A percentile compares a stretch with the other conserved stretches of the same genome.
Conservation (phyloP, 75 land plant genomes). For the Azolla pinnata region DNA sequence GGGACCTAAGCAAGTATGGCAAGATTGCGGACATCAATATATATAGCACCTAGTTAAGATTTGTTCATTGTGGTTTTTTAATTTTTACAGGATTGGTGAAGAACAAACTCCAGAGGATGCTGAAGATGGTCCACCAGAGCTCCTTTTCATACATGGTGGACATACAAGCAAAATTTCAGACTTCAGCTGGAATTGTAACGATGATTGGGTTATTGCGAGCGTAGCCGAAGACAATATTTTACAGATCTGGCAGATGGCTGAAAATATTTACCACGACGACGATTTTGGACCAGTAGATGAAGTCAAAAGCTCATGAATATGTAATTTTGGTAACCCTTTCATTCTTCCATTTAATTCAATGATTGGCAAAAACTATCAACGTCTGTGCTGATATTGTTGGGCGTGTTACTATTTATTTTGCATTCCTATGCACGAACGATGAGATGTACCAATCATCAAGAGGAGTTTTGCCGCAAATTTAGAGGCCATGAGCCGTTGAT, state of each 20-base stretch:
- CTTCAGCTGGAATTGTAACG: conserved; percentile 83
- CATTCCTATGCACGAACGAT: too few species aligned
- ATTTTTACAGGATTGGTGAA: conserved; percentile 55
- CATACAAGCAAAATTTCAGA: conserved; percentile 94
- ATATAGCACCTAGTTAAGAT: background rate
- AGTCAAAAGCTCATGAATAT: too few species aligned
- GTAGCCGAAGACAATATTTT: conserved; percentile 92
- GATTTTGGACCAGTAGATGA: conserved; percentile 56
- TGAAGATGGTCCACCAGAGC: conserved; percentile 89
- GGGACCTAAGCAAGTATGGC: conserved; percentile 88
- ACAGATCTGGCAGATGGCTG: conserved; percentile 96
- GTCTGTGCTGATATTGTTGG: too few species aligned
- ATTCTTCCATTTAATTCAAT: too few species aligned
- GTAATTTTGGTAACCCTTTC: too few species aligned
- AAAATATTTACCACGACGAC: conserved; percentile 90
- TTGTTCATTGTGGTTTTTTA: background rate
- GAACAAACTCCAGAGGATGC: conserved; percentile 88
- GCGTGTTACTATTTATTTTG: too few species aligned
- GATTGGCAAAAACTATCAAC: too few species aligned
- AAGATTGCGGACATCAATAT: background rate
- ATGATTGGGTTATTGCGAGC: conserved; percentile 82
- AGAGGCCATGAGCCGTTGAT: too few species aligned
- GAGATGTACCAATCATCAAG: too few species aligned
- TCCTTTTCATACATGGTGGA: conserved; percentile 85
- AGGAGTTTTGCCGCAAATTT: too few species aligned